Base-by-base conservation (phyloP, 1,284 basidiomycete genomes). In the Microbotryum intermedium region DNA sequence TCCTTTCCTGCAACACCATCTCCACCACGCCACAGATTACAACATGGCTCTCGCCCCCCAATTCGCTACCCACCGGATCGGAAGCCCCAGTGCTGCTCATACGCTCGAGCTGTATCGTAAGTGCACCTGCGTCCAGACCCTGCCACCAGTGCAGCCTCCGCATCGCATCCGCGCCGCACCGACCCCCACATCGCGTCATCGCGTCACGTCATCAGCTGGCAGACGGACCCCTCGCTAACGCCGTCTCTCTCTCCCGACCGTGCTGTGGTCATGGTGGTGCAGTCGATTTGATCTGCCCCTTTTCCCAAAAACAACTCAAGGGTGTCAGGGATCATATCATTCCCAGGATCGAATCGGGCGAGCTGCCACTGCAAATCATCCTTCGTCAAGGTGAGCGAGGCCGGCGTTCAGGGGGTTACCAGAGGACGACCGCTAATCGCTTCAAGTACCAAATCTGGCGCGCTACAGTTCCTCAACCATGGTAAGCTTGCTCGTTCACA, bases 31-130 rank as follows among this genome's bases (percentile, higher is more conserved):
- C 34, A 39, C 16, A 39, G 34, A 39, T 16, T 39, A 11, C 34
- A 39, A 11, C 34, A 39, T 39, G 34, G 34, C 34, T 59, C 57
- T 67, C 47, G 60, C 59, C 9, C 62, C 65, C 5, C 55, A 61
- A 30, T 67, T 67, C 30, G 60, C 80, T 28, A 83, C 88, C 55
- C 80, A 90, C 52, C 76, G 86, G 52, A 79, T 93, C 67, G 93
- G 92, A 42, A 74, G 73, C 25, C 74, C 77, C 50, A 74, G 81
- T 39, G 82, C 90, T 0, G 84, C 85, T 0, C 89, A 95, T 72
- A 88, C 87, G 2, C 80, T 97, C 58, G 91, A 94, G 63, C 77
- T 92, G 57, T 90, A 88, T 74, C 74, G 34, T 39, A 16, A 39
- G 34, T 39, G 34, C 10, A 13, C 34, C 18, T 11, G 1, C 11